Conservation (phyloP, 257 asterid species). For the Nicotiana paniculata region DNA sequence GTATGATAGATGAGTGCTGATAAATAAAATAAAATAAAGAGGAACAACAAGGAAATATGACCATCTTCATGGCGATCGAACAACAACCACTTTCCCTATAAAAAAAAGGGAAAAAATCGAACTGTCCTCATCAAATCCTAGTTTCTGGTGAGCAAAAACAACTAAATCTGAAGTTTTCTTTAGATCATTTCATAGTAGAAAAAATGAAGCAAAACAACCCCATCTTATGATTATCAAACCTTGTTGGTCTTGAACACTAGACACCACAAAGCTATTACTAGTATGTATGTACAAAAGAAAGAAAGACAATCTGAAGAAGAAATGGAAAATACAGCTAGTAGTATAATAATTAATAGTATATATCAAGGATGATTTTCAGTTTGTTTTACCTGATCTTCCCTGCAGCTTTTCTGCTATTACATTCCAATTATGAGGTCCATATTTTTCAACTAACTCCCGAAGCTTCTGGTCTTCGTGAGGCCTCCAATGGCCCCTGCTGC, state of each 20-base stretch:
- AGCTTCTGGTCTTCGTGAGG: slow-evolving; percentile 55
- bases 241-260: neutral
- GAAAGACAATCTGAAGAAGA: neutral
- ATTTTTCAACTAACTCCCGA: slow-evolving; percentile 33
- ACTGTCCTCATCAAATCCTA: neutral
- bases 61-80: neutral
- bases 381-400: slow-evolving; percentile 50
- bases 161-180: neutral
- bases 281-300: neutral
- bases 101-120: neutral
- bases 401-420: slow-evolving; percentile 38
- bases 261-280: neutral
- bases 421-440: slow-evolving; percentile 67
- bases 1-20: neutral
- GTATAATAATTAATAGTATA: too few relatives aligned
- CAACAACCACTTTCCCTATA: neutral
- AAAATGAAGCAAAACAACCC: neutral
- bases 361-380: neutral
- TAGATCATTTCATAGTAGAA: neutral
- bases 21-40: neutral
- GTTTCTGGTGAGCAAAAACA: neutral
- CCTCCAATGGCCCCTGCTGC: slow-evolving; percentile 52
- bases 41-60: neutral
- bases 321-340: too few relatives aligned
- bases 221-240: too few relatives aligned